Conservation (phyloP, 495 filamentous ascomycete genomes). For the Staphylotrichum longicolle region DNA sequence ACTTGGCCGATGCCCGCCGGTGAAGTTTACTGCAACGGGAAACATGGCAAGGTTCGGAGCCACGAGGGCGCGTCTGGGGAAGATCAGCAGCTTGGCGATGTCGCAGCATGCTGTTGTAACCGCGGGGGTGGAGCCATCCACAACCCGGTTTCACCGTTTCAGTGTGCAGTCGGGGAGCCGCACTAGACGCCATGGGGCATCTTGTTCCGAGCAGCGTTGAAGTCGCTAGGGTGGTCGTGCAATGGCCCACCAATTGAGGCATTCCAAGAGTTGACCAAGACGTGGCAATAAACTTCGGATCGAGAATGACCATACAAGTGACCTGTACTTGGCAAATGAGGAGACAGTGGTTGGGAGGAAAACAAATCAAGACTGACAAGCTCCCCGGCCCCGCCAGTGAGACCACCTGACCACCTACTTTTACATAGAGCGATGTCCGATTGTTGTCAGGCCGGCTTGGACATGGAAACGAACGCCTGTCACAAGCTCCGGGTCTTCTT, state of each 20-base stretch:
- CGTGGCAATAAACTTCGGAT: too few relatives aligned
- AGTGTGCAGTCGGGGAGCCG: background rate
- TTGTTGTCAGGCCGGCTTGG: too few relatives aligned
- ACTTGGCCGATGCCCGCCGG: conserved; percentile 18
- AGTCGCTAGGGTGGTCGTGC: background rate
- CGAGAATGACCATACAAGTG: too few relatives aligned
- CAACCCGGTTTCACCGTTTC: background rate
- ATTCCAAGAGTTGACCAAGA: background rate
- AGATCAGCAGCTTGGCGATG: conserved; percentile 16
- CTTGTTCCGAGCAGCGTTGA: conserved; percentile 10
- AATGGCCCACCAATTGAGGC: conserved; percentile 16
- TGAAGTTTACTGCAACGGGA: conserved; percentile 19
- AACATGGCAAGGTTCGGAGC: conserved; percentile 11
- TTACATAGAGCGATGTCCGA: too few relatives aligned
- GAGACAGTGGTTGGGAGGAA: too few relatives aligned
- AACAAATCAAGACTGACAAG: too few relatives aligned
- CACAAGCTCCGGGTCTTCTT: too few relatives aligned
- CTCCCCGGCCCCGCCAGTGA: too few relatives aligned
- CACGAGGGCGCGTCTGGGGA: background rate
- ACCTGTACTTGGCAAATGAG: too few relatives aligned
- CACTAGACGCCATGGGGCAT: conserved; percentile 19
- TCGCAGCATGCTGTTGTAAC: background rate
- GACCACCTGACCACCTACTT: too few relatives aligned
- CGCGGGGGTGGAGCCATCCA: background rate
- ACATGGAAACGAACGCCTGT: too few relatives aligned